Evolutionary conservation across 257 asterid species (phyloP), one percentile per base, ranked within the genome.

Genomic region (Thymus mandschuricus): DNA sequence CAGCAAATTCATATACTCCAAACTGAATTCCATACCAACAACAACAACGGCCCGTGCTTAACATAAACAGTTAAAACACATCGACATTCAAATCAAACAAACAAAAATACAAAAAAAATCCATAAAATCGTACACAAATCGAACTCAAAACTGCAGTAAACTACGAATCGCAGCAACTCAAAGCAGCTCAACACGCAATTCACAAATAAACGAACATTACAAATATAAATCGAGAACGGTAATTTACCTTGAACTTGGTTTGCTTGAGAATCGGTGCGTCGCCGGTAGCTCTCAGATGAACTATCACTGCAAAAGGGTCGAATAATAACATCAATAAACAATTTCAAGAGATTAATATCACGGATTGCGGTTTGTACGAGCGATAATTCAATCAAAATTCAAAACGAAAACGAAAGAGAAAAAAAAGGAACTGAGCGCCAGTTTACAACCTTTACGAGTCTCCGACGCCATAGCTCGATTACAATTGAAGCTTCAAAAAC

Each of bases 211-310:
- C 8, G 10, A 29, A 55, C 0, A 28, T 35, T 27, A 8, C 10
- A 9, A 27, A 55, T 29, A 8, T 44, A 30, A 57, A 57, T 57
- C 5, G 40, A 30, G 62, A 41, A 21, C 21, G 71, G 8, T 51
- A 70, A 2, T 54, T 30, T 30, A 92, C 98, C 98, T 91, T 93
- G 86, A 93, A 89, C 79, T 93, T 93, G 31, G 98, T 79, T 82
- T 89, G 98, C 80, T 89, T 93, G 73, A 93, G 96, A 61, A 93
- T 93, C 31, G 98, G 96, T 6, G 97, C 97, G 40, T 93, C 97
- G 5, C 98, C 98, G 30, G 98, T 93, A 15, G 97, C 97, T 75
- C 98, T 85, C 29, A 93, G 86, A 75, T 88, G 97, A 78, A 93
- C 90, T 10, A 93, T 92, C 68, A 93, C 98, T 93, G 83, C 80